Evolutionary conservation across 306 rosid species (phyloP).

Genomic region (Lotus japonicus): DNA sequence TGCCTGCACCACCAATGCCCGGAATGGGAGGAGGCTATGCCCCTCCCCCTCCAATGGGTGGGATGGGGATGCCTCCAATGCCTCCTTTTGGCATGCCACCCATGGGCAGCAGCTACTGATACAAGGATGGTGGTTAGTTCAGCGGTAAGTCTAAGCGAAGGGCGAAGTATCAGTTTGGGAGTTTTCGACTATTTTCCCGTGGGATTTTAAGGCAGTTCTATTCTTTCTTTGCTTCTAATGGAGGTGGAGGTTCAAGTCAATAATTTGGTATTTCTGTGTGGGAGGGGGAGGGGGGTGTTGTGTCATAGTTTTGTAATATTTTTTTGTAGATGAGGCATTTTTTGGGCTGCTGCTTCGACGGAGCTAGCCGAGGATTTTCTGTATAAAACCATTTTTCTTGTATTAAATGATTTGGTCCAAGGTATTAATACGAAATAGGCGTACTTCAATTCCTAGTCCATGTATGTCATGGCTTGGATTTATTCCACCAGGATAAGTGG

Average conservation of each 20-base stretch:
- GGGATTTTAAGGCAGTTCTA: constrained; percentile 39
- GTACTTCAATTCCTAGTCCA: constrained; percentile 4
- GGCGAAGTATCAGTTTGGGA: constrained; percentile 27
- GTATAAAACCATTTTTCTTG: constrained; percentile 39
- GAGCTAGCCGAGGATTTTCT: constrained; percentile 51
- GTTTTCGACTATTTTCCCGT: constrained; percentile 22
- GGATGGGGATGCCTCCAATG: constrained; percentile 98
- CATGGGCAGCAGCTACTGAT: constrained; percentile 85
- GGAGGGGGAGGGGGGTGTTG: neutral
- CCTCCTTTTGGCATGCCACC: constrained; percentile 99
- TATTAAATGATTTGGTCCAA: constrained; percentile 20
- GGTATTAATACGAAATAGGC: constrained; percentile 34
- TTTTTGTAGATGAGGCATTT: constrained; percentile 68
- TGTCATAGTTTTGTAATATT: constrained; percentile 63
- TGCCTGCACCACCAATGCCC: constrained; percentile 97
- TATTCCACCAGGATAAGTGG: too few relatives aligned
- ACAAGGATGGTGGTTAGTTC: neutral
- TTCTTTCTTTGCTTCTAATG: constrained; percentile 38
- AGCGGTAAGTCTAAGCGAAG: constrained; percentile 15
- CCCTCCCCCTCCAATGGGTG: constrained; percentile 86
- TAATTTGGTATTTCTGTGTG: constrained; percentile 37
- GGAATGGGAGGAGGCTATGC: constrained; percentile 82
- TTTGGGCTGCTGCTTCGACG: constrained; percentile 57
- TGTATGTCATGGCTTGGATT: too few relatives aligned
- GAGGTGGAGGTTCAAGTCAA: constrained; percentile 49